Percentiles rank a stretch among this genome's conserved stretches.
Conservation (phyloP, 768 basidiomycete species). For the Russula foetens region DNA sequence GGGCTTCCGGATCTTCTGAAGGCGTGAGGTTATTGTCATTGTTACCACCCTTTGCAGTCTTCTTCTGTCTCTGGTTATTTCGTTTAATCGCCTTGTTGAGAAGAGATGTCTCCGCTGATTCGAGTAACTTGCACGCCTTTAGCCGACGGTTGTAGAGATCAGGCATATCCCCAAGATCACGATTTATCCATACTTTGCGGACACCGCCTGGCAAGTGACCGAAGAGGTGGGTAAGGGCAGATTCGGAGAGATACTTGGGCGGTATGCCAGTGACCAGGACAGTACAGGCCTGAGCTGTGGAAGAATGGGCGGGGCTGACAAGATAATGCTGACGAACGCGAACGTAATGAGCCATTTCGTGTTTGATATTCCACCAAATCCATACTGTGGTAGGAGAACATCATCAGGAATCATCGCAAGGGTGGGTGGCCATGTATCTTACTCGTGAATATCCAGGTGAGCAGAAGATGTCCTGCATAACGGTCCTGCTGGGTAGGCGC, state of each 20-base stretch:
- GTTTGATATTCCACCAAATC: constrained; percentile 76
- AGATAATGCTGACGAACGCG: constrained; percentile 76
- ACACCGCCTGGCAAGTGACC: constrained; percentile 84
- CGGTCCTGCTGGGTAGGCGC: constrained; percentile 40
- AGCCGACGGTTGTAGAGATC: constrained; percentile 71
- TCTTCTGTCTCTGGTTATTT: constrained; percentile 43
- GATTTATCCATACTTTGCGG: constrained; percentile 86
- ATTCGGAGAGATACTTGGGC: constrained; percentile 61
- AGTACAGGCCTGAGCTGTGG: constrained; percentile 81
- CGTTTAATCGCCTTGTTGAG: constrained; percentile 70
- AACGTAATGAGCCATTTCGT: constrained; percentile 78
- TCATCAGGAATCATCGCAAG: background rate
- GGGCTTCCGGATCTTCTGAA: constrained; percentile 26
- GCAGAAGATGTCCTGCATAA: constrained; percentile 71
- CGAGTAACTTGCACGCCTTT: constrained; percentile 69
- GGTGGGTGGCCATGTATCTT: constrained; percentile 23
- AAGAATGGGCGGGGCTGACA: constrained; percentile 62
- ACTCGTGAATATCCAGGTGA: constrained; percentile 80
- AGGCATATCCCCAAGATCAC: constrained; percentile 82
- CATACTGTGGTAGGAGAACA: constrained; percentile 43
- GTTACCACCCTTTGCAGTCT: constrained; percentile 31
- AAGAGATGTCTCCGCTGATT: constrained; percentile 75
- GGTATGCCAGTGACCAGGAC: constrained; percentile 90
- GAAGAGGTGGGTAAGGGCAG: constrained; percentile 60
- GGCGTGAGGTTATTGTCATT: background rate